Conservation (phyloP, 2,329 filamentous ascomycete species). For the Huntiella abstrusa region DNA sequence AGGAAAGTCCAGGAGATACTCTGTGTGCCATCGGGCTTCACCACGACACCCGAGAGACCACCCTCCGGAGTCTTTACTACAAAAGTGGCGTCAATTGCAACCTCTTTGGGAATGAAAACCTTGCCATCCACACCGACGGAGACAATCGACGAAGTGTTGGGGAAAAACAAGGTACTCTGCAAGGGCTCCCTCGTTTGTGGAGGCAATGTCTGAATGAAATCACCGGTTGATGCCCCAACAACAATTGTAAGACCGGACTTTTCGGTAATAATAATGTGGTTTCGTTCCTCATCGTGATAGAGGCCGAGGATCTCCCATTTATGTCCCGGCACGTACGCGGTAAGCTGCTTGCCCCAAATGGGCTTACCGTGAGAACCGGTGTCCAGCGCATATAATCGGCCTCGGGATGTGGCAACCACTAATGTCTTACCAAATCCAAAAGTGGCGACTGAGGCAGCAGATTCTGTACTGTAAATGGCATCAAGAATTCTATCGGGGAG, state of each 20-base stretch:
- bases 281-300: constrained; percentile 36
- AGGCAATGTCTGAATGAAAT: constrained; percentile 25
- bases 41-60: constrained; percentile 36
- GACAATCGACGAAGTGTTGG: constrained; percentile 36
- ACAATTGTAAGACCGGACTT: constrained; percentile 42
- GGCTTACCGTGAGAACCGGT: constrained; percentile 54
- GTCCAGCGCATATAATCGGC: constrained; percentile 64
- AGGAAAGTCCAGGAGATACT: constrained; percentile 52
- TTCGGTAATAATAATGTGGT: constrained; percentile 38
- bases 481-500: constrained; percentile 51
- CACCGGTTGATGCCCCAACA: constrained; percentile 34
- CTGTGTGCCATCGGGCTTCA: constrained; percentile 24
- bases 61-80: constrained; percentile 32
- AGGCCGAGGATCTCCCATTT: constrained; percentile 53
- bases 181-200: constrained; percentile 20
- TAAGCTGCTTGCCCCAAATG: constrained; percentile 53
- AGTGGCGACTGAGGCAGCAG: constrained; percentile 16
- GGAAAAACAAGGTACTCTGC: constrained; percentile 30
- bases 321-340: constrained; percentile 30
- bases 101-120: constrained; percentile 24
- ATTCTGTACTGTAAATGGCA: constrained; percentile 39
- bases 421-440: constrained; percentile 84
- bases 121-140: constrained; percentile 30
- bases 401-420: constrained; percentile 60
- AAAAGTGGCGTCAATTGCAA: constrained; percentile 33